phyloP scores from a whole-genome alignment of 495 filamentous ascomycete species.

The Hypoxylon trugodes region DNA sequence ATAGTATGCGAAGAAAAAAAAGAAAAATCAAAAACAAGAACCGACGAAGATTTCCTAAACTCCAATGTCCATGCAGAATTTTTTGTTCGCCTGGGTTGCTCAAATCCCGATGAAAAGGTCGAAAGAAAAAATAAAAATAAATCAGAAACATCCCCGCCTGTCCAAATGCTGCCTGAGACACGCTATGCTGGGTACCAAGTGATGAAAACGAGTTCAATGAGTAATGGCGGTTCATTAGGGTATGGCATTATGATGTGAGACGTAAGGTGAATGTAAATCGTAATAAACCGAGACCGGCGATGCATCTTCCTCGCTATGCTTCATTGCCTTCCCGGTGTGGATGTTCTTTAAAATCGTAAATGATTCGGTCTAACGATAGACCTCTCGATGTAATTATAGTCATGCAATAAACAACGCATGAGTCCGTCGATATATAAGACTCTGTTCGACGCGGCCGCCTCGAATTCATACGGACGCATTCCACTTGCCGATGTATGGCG shows the following conservation, averaged over 20 bases:
- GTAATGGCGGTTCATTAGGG: too few species aligned
- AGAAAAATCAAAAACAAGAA: background rate
- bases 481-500: constrained; percentile 42
- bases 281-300: too few species aligned
- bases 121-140: too few species aligned
- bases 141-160: background rate
- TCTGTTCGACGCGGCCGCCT: background rate
- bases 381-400: background rate
- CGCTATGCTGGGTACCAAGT: background rate
- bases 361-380: too few species aligned
- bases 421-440: background rate
- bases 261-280: too few species aligned
- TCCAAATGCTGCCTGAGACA: background rate
- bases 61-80: constrained; percentile 1
- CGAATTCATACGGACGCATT: constrained; percentile 33
- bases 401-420: background rate
- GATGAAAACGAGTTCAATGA: too few species aligned
- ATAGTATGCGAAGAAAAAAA: background rate
- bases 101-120: too few species aligned
- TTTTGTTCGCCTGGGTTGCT: background rate
- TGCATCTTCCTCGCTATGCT: too few species aligned
- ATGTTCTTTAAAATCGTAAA: too few species aligned
- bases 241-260: too few species aligned
- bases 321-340: too few species aligned
- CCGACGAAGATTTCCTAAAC: background rate